phyloP scores from a whole-genome alignment of 2,329 filamentous ascomycete genomes.

The Aspergillus tubingensis region DNA sequence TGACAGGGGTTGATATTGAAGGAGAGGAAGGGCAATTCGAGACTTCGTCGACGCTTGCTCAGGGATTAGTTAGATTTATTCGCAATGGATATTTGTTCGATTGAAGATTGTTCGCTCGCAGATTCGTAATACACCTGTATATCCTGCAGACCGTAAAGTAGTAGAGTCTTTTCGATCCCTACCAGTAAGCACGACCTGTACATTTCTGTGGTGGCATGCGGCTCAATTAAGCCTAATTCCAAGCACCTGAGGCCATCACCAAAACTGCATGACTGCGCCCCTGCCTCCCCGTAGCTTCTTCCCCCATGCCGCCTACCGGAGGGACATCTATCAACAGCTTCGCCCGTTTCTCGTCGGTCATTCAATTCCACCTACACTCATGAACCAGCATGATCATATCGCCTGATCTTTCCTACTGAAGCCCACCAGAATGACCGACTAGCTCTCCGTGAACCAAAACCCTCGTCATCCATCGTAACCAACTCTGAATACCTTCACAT shows the following conservation, averaged over 20 bases:
- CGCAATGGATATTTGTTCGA: not conserved
- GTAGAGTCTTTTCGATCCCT: no score
- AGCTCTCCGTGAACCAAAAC: not conserved
- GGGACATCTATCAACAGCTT: not conserved
- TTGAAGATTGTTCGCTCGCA: not conserved
- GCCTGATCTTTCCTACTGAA: no score
- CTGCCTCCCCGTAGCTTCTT: slow-evolving; percentile 16
- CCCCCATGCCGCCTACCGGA: not conserved
- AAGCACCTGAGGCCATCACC: not conserved
- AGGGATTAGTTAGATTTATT: not conserved
- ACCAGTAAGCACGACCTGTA: no score
- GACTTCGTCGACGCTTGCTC: no score
- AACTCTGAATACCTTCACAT: not conserved
- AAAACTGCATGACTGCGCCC: slow-evolving; percentile 14
- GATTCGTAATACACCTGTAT: not conserved
- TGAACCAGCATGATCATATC: not conserved
- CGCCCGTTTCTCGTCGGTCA: not conserved
- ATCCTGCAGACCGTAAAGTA: no score
- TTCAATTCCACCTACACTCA: not conserved
- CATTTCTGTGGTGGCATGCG: no score
- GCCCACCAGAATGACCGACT: not conserved
- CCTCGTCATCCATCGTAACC: not conserved
- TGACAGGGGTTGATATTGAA: no score
- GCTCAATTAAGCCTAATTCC: no score
- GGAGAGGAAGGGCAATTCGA: not conserved